A percentile compares a stretch with the other conserved stretches of the same genome.
These are phyloP conservation scores for Fusarium coffeatum DNA, from an alignment of 2,329 filamentous ascomycete species.

Conservation along the genomic window DNA sequence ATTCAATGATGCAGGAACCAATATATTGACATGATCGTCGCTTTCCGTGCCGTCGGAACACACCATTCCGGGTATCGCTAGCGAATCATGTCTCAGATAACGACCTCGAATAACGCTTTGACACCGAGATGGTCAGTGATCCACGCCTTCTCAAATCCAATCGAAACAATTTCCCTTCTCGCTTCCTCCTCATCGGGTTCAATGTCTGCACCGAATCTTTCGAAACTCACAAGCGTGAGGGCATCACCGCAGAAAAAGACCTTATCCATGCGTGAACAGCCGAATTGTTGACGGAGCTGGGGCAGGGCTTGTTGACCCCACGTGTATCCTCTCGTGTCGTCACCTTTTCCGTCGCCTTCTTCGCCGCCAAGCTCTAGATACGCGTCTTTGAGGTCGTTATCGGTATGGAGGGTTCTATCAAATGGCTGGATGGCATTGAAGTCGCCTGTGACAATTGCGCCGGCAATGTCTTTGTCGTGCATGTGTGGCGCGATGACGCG, in stretches of 20 bases:
- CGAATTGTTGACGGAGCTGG: slow-evolving; percentile 57
- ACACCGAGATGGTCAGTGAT: slow-evolving; percentile 22
- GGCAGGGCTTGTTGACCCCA: slow-evolving; percentile 67
- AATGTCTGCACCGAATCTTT: slow-evolving; percentile 61
- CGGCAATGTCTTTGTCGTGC: slow-evolving; percentile 52
- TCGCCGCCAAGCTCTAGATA: slow-evolving; percentile 63
- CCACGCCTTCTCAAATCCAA: slow-evolving; percentile 22
- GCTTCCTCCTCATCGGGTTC: background rate
- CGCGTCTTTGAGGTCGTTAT: slow-evolving; percentile 63
- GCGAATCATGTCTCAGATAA: background rate
- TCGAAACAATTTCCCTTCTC: slow-evolving; percentile 1
- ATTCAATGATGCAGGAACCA: background rate
- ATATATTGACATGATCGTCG: background rate
- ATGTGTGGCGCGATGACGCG: slow-evolving; percentile 57
- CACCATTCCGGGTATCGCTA: background rate
- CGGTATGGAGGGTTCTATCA: slow-evolving; percentile 59
- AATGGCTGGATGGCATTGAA: slow-evolving; percentile 69
- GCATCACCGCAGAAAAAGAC: slow-evolving; percentile 58
- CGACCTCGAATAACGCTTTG: slow-evolving; percentile 6
- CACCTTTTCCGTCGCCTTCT: slow-evolving; percentile 56
- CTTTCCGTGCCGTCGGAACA: background rate
- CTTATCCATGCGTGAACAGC: slow-evolving; percentile 65
- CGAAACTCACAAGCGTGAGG: slow-evolving; percentile 48
- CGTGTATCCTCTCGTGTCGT: slow-evolving; percentile 58
- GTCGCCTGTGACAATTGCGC: slow-evolving; percentile 63